Evolutionary conservation across 2,329 filamentous ascomycete genomes (phyloP).

Genomic region (Penicillium vulpinum): DNA sequence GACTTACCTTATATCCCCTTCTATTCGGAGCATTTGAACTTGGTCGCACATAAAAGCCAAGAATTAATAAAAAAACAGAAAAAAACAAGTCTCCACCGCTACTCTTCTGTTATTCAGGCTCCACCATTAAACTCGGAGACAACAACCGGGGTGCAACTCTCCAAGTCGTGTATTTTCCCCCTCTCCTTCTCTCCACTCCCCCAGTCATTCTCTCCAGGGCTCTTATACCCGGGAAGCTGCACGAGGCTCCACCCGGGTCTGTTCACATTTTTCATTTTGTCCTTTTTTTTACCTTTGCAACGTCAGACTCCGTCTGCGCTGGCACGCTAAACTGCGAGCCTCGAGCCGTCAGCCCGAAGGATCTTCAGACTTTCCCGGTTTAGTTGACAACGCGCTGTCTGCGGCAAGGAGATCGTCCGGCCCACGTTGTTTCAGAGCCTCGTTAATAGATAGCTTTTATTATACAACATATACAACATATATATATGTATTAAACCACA

Average conservation of each 20-base stretch:
- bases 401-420: conserved; percentile 7
- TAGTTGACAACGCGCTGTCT: conserved; percentile 6
- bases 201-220: too few relatives aligned
- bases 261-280: not conserved
- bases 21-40: conserved; percentile 3
- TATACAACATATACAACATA: too few relatives aligned
- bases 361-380: conserved; percentile 8
- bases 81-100: conserved; percentile 4
- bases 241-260: conserved; percentile 9
- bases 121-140: conserved; percentile 42
- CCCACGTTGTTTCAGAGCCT: conserved; percentile 13
- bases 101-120: conserved; percentile 4
- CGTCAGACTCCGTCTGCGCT: not conserved
- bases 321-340: not conserved
- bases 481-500: too few relatives aligned
- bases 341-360: conserved; percentile 3
- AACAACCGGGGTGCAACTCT: conserved; percentile 9
- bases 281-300: not conserved
- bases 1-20: not conserved
- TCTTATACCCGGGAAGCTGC: conserved; percentile 8
- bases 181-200: conserved; percentile 6
- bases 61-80: not conserved
- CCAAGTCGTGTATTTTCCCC: not conserved
- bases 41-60: conserved; percentile 1
- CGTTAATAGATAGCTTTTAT: not conserved